Conservation (phyloP, 148 eudicot genomes). For the Dianthus caryophyllus region DNA sequence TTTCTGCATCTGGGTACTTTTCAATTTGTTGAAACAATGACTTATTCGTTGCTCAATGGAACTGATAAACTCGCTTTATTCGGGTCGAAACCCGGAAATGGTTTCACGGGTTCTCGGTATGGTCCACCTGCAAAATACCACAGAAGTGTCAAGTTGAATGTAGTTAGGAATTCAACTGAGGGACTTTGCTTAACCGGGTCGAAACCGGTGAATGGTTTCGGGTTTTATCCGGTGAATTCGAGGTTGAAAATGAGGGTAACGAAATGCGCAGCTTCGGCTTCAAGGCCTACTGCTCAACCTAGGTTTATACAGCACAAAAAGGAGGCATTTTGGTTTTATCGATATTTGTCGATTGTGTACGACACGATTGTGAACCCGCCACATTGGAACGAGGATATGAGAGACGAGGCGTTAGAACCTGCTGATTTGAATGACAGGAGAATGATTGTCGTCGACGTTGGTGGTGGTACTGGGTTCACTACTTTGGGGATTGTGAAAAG, state of each 20-base stretch:
- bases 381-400: constrained; percentile 90
- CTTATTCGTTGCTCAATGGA: constrained; percentile 63
- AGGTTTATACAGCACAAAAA: constrained; percentile 90
- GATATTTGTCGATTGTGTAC: constrained; percentile 75
- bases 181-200: too few species aligned
- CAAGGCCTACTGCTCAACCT: constrained; percentile 85
- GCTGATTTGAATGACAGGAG: constrained; percentile 56
- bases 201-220: constrained; percentile 28
- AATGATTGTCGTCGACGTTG: constrained; percentile 76
- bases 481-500: constrained; percentile 76
- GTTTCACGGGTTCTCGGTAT: too few species aligned
- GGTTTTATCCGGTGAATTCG: constrained; percentile 25
- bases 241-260: constrained; percentile 34
- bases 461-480: constrained; percentile 90
- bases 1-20: constrained; percentile 25
- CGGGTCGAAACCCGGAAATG: constrained; percentile 14
- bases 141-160: too few species aligned
- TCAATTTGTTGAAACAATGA: constrained; percentile 31
- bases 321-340: constrained; percentile 93
- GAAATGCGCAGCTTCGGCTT: constrained; percentile 43
- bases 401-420: constrained; percentile 85
- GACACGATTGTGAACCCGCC: constrained; percentile 72
- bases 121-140: too few species aligned
- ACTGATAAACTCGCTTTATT: constrained; percentile 41
- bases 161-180: too few species aligned